phyloP scores from a whole-genome alignment of 2,329 filamentous ascomycete species.

The Colletotrichum ledebouriae region DNA sequence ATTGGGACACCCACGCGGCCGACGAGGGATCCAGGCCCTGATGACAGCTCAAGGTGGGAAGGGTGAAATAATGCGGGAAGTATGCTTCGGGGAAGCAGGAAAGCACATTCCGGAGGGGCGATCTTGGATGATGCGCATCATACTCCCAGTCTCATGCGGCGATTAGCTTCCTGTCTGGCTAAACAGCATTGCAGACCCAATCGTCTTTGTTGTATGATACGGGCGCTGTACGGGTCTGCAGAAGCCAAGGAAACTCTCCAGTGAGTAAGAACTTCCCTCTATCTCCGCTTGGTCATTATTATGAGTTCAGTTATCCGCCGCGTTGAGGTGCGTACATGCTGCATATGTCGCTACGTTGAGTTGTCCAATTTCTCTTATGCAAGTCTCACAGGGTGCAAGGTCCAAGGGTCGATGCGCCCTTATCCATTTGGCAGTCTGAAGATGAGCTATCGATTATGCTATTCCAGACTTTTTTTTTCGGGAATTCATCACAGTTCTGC shows the following conservation, averaged over 20 bases:
- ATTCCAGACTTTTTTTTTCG: conserved; percentile 8
- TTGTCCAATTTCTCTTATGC: conserved; percentile 43
- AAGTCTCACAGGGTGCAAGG: conserved; percentile 42
- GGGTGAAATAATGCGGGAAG: conserved; percentile 54
- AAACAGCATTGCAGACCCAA: conserved; percentile 44
- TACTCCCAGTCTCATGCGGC: conserved; percentile 48
- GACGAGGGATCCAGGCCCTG: conserved; percentile 52
- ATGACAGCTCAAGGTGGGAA: conserved; percentile 50
- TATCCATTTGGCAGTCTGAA: conserved; percentile 35
- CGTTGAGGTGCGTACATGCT: conserved; percentile 30
- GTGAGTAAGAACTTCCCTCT: conserved; percentile 37
- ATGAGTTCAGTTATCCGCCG: conserved; percentile 25
- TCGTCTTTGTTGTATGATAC: conserved; percentile 25
- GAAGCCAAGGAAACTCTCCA: conserved; percentile 31
- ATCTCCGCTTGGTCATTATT: conserved; percentile 32
- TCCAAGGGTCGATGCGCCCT: conserved; percentile 36
- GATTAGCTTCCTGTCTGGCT: conserved; percentile 49
- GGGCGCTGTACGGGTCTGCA: conserved; percentile 17
- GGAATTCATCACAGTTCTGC: background rate
- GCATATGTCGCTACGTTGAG: conserved; percentile 42
- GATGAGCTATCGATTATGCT: conserved; percentile 35
- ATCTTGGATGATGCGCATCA: conserved; percentile 56
- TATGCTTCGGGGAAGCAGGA: conserved; percentile 56
- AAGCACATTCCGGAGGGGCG: conserved; percentile 53
- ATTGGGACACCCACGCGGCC: conserved; percentile 37